Evolutionary conservation across 345 rosid genomes (phyloP).

Genomic region (Aquilaria sinensis): DNA sequence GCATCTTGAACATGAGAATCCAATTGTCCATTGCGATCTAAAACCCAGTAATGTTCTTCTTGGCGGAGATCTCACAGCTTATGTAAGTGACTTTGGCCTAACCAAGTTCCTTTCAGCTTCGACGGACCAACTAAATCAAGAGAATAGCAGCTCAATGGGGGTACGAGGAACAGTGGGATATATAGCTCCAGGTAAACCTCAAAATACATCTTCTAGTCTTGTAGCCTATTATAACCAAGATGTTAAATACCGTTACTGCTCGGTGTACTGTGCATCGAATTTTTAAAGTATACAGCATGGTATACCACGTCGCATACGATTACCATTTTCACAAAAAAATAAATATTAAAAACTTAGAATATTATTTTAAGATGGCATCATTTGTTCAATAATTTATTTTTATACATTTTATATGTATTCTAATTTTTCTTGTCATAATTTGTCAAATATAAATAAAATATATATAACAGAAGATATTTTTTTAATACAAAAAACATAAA

Average conservation of each 20-base stretch:
- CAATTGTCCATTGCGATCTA: conserved; percentile 5
- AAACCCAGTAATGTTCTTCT: conserved; percentile 8
- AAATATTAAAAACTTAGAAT: no score
- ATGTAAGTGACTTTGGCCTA: conserved; percentile 5
- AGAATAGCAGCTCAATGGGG: neutral
- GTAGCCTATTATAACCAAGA: no score
- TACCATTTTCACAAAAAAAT: no score
- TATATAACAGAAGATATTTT: no score
- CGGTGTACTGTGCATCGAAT: no score
- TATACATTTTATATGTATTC: no score
- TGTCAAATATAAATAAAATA: no score
- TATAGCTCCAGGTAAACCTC: neutral
- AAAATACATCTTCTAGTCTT: conserved; percentile 4
- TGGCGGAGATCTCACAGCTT: neutral
- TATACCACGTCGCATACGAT: neutral
- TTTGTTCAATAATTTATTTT: no score
- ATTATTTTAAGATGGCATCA: no score
- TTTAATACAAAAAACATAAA: no score
- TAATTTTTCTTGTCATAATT: no score
- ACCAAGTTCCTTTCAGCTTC: neutral
- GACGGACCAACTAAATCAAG: neutral
- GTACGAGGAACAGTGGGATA: conserved; percentile 10
- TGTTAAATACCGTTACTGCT: no score
- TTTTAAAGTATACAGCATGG: conserved; percentile 13
- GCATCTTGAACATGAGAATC: neutral